phyloP scores from a whole-genome alignment of 2,329 filamentous ascomycete species.

The Penicillium griseofulvum region DNA sequence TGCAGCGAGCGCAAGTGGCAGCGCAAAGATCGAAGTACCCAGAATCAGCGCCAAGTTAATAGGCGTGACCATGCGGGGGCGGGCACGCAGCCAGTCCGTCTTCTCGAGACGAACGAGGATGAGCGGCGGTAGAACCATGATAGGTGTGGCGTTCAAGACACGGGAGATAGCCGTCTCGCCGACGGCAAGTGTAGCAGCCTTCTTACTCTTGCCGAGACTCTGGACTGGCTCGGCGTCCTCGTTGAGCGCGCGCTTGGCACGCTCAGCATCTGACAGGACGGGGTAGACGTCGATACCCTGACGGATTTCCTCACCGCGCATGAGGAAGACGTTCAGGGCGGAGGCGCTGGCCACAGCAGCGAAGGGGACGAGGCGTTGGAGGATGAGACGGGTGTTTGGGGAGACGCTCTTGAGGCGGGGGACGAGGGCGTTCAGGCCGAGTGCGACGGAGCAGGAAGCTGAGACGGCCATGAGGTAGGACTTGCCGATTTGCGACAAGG shows the following conservation, averaged over 20 bases:
- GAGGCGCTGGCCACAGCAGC: constrained; percentile 90
- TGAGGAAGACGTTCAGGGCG: constrained; percentile 91
- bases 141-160: constrained; percentile 89
- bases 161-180: constrained; percentile 88
- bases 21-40: constrained; percentile 78
- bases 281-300: constrained; percentile 91
- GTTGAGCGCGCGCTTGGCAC: constrained; percentile 62
- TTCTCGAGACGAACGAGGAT: constrained; percentile 80
- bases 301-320: constrained; percentile 94
- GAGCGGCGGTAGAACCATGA: constrained; percentile 94
- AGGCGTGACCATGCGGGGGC: constrained; percentile 73
- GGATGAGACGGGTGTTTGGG: constrained; percentile 70
- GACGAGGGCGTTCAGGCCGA: constrained; percentile 87
- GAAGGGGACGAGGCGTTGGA: constrained; percentile 89
- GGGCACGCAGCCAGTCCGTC: constrained; percentile 73
- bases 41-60: constrained; percentile 87
- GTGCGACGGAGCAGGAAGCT: constrained; percentile 88
- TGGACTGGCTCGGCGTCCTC: constrained; percentile 54
- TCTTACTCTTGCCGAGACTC: constrained; percentile 80
- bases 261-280: constrained; percentile 69
- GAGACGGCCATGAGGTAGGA: constrained; percentile 91
- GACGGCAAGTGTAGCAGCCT: constrained; percentile 84
- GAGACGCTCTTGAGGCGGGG: constrained; percentile 75
- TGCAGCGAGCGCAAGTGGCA: constrained; percentile 84
- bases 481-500: constrained; percentile 74